Conservation (phyloP, 225 moss, liverwort and hornwort species). For the Marchantia paleacea region DNA sequence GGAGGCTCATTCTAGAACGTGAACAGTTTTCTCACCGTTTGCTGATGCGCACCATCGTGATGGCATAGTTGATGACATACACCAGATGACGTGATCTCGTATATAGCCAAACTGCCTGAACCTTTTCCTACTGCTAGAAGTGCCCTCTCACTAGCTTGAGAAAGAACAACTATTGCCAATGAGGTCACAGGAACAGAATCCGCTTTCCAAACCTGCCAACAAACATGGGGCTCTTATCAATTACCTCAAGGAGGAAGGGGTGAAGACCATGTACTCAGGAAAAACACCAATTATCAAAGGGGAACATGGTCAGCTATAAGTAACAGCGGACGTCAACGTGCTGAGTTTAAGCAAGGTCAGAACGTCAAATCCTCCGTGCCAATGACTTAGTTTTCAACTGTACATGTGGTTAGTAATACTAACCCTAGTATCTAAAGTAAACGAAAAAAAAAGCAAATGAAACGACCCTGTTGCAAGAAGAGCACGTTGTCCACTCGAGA, state of each 20-base stretch:
- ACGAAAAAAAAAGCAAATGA: too few relatives aligned
- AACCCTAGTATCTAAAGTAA: too few relatives aligned
- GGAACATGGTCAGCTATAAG: too few relatives aligned
- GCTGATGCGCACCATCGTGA: conserved; percentile 73
- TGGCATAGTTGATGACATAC: conserved; percentile 46
- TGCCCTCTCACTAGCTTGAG: conserved; percentile 46
- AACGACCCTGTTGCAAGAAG: too few relatives aligned
- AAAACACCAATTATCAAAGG: too few relatives aligned
- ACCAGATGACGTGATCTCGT: conserved; percentile 64
- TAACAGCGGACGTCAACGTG: too few relatives aligned
- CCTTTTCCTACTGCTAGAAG: conserved; percentile 92
- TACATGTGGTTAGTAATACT: too few relatives aligned
- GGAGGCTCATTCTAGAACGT: not conserved
- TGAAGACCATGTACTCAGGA: not conserved
- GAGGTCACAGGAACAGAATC: conserved; percentile 70
- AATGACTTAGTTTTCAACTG: too few relatives aligned
- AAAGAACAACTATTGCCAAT: conserved; percentile 56
- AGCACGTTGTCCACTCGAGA: not conserved
- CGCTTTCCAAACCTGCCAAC: conserved; percentile 57
- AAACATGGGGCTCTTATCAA: not conserved
- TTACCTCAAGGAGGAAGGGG: not conserved
- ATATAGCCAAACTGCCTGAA: conserved; percentile 69
- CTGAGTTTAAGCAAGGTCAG: too few relatives aligned
- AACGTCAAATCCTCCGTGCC: too few relatives aligned
- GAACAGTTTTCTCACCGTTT: conserved; percentile 61